Base-by-base conservation (phyloP, 176 grass and related monocot species). In the Avena insularis region DNA sequence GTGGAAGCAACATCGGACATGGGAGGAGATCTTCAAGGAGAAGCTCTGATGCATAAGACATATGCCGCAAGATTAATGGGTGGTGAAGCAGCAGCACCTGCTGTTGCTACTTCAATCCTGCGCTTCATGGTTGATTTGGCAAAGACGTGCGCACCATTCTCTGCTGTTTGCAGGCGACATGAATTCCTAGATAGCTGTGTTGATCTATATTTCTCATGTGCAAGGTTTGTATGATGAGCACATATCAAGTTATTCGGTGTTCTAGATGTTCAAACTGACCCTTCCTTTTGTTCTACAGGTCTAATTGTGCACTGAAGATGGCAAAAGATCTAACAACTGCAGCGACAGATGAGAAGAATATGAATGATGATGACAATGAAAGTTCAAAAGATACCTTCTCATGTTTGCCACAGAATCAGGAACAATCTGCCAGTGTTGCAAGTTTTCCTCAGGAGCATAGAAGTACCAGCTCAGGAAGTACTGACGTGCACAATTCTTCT, bases 121-220 rank as follows among this genome's bases (percentile, higher is more conserved):
- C 88, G 97, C 82, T 97, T 99, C 48, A 93, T 99, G 94, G 97
- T 99, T 87, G 94, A 99, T 84, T 84, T 99, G 53, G 92, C 91
- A 88, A 99, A 99, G 84, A 99, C 91, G 82, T 94, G 97, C 47
- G 86, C 89, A 27, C 87, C 89, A 53, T 99, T 99, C 86, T 99
- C 94, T 77, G 77, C 66, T 90, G 83, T 94, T 84, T 99, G 97
- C 86, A 93, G 92, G 79, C 92, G 94, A 11, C 71, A 92, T 55
- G 97, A 97, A 59, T 99, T 99, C 77, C 92, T 99, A 59, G 97
- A 99, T 64, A 93, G 70, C 62, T 99, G 97, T 79, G 81, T 99
- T 90, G 97, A 99, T 92, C 82, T 99, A 77, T 99, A 99, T 91
- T 99, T 99, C 86, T 94, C 92, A 81, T 99, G 97, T 78, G 91